Conservation (phyloP, 176 grass and related monocot genomes). For the Zea luxurians region DNA sequence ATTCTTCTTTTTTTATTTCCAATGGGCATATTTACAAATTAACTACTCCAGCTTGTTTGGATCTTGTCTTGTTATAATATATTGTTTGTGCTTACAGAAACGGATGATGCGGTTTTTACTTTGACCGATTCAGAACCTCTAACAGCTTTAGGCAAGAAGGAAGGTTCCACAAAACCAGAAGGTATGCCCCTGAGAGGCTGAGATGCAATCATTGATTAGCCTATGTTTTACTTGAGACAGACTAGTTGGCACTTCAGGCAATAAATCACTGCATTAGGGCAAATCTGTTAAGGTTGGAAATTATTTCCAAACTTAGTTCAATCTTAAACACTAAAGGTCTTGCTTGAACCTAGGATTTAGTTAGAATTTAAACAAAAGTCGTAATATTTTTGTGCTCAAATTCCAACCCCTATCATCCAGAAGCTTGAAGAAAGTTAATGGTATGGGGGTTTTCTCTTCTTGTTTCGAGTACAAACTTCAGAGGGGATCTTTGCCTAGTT, state of each 20-base stretch:
- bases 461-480: neutral
- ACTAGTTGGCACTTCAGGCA: neutral
- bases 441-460: neutral
- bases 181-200: neutral
- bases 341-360: neutral
- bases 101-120: neutral
- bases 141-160: slow-evolving; percentile 6
- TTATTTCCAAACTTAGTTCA: neutral
- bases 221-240: neutral
- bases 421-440: neutral
- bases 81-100: neutral
- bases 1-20: neutral
- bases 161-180: slow-evolving; percentile 1
- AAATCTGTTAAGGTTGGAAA: neutral
- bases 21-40: neutral
- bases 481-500: neutral
- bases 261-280: neutral
- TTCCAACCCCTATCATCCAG: neutral
- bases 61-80: neutral
- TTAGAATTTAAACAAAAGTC: neutral
- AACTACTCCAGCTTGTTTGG: neutral
- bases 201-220: slow-evolving; percentile 2
- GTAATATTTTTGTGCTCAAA: neutral
- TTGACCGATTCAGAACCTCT: neutral
- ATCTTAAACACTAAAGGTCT: neutral